Conservation (phyloP, 2,329 filamentous ascomycete species). For the Diaporthe citriasiana region DNA sequence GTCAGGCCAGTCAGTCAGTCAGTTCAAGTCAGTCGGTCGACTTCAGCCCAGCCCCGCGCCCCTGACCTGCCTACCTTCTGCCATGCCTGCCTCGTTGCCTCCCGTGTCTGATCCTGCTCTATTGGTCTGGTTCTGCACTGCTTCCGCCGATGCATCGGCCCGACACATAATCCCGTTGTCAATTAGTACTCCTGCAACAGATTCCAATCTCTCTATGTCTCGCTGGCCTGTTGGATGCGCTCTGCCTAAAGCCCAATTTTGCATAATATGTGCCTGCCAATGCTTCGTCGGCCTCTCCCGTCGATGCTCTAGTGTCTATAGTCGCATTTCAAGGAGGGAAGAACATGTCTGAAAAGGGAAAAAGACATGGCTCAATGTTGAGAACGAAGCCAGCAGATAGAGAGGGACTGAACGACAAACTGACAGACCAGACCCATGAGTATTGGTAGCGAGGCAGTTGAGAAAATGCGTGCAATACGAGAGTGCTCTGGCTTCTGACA, state of each 20-base stretch:
- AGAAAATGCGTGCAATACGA: neutral
- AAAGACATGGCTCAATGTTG: neutral
- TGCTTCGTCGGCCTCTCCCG: neutral
- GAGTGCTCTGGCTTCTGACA: neutral
- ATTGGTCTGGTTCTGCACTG: conserved; percentile 3
- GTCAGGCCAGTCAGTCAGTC: conserved; percentile 7
- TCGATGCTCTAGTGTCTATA: conserved; percentile 25
- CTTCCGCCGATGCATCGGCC: conserved; percentile 29
- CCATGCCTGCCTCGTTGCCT: neutral
- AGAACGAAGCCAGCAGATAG: neutral
- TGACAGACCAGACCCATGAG: neutral
- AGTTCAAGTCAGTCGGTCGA: conserved; percentile 1
- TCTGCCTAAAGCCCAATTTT: neutral
- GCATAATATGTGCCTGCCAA: neutral
- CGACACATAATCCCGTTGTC: conserved; percentile 25
- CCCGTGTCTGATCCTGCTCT: conserved; percentile 5
- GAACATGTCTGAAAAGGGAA: neutral
- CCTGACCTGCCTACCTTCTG: neutral
- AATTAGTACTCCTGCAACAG: neutral
- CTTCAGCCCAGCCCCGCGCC: conserved; percentile 17
- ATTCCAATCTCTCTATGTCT: neutral
- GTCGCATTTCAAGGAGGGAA: neutral
- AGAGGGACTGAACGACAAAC: neutral
- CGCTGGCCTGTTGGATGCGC: neutral
- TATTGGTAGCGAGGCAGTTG: neutral